Base-by-base conservation (phyloP, 2,329 filamentous ascomycete species). In the Cytospora piceicola region DNA sequence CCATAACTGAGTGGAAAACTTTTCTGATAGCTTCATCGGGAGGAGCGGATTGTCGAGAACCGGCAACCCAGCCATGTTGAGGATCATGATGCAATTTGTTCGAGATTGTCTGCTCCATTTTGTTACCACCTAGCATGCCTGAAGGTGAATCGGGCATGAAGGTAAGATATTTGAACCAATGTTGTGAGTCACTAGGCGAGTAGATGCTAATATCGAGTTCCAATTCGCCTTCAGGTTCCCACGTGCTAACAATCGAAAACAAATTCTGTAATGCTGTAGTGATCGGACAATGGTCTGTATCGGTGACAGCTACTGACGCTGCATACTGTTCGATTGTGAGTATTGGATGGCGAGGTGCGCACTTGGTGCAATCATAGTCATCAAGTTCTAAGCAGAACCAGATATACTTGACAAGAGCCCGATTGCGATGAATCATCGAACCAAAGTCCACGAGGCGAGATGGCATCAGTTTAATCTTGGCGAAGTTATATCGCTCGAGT, bases 361-460 rank as follows among this genome's bases (percentile, higher is more conserved):
- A 72, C 49, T 64, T 60, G 61, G 61, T 65, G 64, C 73, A 74
- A 66, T 73, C 72, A 56, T 74, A 75, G 32, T 71, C 68, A 32
- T 72, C 63, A 57, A 75, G 72, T 68, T 75, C 73, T 54, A 73
- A 67, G 68, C 69, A 75, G 62, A 75, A 61, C 74, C 72, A 74
- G 49, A 75, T 71, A 60, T 73, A 73, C 32, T 66, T 32, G 34
- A 75, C 71, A 61, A 73, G 69, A 68, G 65, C 65, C 46, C 70
- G 72, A 63, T 73, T 75, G 36, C 74, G 75, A 68, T 68, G 63
- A 60, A 66, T 67, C 67, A 76, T 76, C 3, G 66, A 68, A 65
- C 63, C 49, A 64, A 75, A 73, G 53, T 74, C 62, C 55, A 55
- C 68, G 63, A 77, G 64, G 42, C 74, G 72, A 56, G 71, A 70